Conservation (phyloP, 1,139 yeast species). For the Barnettozyma hawaiiensis region DNA sequence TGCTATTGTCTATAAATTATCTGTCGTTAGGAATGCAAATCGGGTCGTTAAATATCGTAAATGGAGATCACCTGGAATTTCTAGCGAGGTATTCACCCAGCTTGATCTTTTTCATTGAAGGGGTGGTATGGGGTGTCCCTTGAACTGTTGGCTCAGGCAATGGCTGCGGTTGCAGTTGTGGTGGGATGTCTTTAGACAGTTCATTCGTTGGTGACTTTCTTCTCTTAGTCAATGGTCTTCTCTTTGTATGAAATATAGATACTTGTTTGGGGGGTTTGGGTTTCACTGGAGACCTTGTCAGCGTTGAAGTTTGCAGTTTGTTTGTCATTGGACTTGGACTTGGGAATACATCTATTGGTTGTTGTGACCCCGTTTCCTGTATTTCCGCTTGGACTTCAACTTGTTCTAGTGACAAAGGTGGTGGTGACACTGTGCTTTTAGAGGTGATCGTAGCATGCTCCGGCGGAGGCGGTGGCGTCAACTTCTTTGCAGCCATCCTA, state of each 20-base stretch:
- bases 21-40: neutral
- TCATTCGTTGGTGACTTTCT: neutral
- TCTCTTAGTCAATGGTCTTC: neutral
- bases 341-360: too few relatives aligned
- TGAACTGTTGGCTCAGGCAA: neutral
- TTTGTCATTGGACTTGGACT: neutral
- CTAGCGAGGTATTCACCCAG: conserved; percentile 11
- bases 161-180: neutral
- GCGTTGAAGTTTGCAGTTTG: neutral
- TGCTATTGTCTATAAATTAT: neutral
- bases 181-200: neutral
- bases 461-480: too few relatives aligned
- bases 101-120: conserved; percentile 8
- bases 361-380: too few relatives aligned
- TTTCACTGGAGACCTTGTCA: conserved; percentile 1
- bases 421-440: neutral
- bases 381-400: too few relatives aligned
- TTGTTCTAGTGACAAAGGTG: neutral
- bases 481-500: neutral
- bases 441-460: neutral
- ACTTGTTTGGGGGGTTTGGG: conserved; percentile 3
- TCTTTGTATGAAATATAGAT: conserved; percentile 8
- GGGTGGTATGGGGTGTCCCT: neutral
- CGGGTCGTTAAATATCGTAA: neutral
- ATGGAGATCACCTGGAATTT: neutral